Conservation (phyloP, 164 flowering plant species). For the Saururus chinensis region DNA sequence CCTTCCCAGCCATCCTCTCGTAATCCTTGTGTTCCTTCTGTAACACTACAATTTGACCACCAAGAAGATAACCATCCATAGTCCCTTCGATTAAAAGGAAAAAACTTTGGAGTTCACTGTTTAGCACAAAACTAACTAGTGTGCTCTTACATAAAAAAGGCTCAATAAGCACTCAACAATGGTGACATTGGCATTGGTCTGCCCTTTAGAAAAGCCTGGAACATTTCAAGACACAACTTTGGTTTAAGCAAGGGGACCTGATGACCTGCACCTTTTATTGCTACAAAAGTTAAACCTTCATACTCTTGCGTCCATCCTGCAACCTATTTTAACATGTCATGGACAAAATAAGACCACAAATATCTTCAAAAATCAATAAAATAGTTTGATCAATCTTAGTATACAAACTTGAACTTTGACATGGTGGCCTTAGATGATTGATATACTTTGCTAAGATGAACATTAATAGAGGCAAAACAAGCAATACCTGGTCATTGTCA, state of each 20-base stretch:
- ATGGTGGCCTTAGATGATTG: neutral
- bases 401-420: neutral
- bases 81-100: too few species aligned
- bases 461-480: too few species aligned
- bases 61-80: too few species aligned
- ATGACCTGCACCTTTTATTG: constrained; percentile 89
- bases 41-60: too few species aligned
- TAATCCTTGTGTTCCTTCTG: too few species aligned
- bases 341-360: neutral
- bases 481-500: constrained; percentile 15
- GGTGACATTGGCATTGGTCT: constrained; percentile 37
- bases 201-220: constrained; percentile 56
- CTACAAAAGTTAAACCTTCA: constrained; percentile 59
- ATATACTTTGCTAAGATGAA: too few species aligned
- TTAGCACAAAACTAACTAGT: too few species aligned
- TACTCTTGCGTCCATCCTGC: constrained; percentile 88
- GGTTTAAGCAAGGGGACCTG: constrained; percentile 74
- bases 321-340: constrained; percentile 32
- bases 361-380: too few species aligned
- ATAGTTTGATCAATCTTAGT: neutral
- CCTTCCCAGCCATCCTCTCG: too few species aligned
- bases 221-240: constrained; percentile 45
- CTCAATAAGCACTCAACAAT: neutral
- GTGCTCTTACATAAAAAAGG: neutral
- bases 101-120: too few species aligned